Evolutionary conservation across 495 filamentous ascomycete species (phyloP).

Genomic region (Glutinoglossum americanum): DNA sequence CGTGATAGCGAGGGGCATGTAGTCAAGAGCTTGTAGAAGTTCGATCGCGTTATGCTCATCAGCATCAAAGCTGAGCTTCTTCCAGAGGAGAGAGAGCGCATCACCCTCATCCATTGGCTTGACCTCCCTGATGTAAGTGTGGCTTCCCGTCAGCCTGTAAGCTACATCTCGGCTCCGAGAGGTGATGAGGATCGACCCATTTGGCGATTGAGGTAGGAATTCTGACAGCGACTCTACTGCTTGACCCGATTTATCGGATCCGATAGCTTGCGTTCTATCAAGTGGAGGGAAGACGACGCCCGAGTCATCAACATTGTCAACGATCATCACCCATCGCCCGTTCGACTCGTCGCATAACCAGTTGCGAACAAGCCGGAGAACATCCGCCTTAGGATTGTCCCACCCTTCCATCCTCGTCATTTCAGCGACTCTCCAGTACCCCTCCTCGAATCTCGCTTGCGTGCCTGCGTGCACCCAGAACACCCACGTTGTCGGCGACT

Average conservation of each 20-base stretch:
- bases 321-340: conserved; percentile 5
- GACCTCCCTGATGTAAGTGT: neutral
- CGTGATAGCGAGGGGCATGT: conserved; percentile 25
- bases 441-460: conserved; percentile 19
- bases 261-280: neutral
- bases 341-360: neutral
- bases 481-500: conserved; percentile 17
- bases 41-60: conserved; percentile 1
- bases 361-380: conserved; percentile 7
- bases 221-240: neutral
- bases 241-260: neutral
- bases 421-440: conserved; percentile 22
- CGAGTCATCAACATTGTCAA: conserved; percentile 8
- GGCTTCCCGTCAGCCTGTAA: neutral
- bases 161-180: conserved; percentile 7
- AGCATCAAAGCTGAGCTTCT: neutral
- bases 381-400: conserved; percentile 8
- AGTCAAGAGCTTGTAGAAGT: conserved; percentile 16
- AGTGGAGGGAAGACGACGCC: conserved; percentile 1
- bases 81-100: conserved; percentile 9
- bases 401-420: neutral
- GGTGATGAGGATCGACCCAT: conserved; percentile 10
- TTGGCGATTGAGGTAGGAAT: conserved; percentile 9
- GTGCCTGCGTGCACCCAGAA: conserved; percentile 26
- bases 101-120: conserved; percentile 9